Conservation (phyloP, 768 basidiomycete genomes). For the Podaxis sp. region DNA sequence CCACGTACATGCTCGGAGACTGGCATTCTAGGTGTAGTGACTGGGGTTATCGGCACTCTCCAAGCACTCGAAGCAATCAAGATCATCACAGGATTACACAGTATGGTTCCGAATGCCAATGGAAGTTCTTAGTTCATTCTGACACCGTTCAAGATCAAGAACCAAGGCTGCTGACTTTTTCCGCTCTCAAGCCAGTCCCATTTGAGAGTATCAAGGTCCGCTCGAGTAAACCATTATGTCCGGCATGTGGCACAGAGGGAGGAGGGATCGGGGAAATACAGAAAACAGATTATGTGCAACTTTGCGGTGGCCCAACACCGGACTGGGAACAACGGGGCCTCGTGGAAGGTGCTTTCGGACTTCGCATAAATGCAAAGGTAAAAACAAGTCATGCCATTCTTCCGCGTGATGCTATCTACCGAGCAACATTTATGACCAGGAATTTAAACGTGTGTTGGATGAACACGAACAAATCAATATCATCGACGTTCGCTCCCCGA, state of each 20-base stretch:
- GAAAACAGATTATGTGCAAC: constrained; percentile 70
- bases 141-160: constrained; percentile 43
- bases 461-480: constrained; percentile 34
- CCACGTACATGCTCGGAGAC: constrained; percentile 80
- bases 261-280: constrained; percentile 15
- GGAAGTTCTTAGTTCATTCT: neutral
- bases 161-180: constrained; percentile 73
- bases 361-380: neutral
- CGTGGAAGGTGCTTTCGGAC: constrained; percentile 28
- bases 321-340: constrained; percentile 64
- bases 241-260: neutral
- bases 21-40: constrained; percentile 85
- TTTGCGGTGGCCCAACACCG: constrained; percentile 74
- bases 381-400: too few relatives aligned
- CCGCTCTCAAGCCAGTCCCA: constrained; percentile 63
- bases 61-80: constrained; percentile 90
- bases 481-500: constrained; percentile 76
- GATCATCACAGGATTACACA: constrained; percentile 65
- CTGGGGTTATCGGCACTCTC: constrained; percentile 84
- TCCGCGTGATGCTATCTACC: too few relatives aligned
- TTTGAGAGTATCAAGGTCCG: constrained; percentile 87
- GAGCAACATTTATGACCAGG: too few relatives aligned
- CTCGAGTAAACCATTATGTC: constrained; percentile 48
- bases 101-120: constrained; percentile 31
- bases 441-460: too few relatives aligned